These are phyloP conservation scores for Aspergillus flavus DNA, from an alignment of 2,329 filamentous ascomycete species.

Conservation along the genomic window DNA sequence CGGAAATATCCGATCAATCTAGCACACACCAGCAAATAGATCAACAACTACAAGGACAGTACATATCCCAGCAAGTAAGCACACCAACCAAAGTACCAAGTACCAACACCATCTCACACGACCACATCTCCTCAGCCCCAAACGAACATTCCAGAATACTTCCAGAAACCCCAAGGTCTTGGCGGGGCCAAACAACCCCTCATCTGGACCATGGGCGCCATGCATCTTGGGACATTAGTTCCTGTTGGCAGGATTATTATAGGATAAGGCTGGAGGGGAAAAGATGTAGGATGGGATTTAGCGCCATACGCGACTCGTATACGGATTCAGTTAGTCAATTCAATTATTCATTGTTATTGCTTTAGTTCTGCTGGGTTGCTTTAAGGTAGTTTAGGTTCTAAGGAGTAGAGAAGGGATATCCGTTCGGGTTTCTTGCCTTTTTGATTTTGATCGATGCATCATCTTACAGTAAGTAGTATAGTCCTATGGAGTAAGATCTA, in stretches of 20 bases:
- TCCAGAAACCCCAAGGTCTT: not conserved
- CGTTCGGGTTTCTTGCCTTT: not conserved
- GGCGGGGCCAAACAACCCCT: not conserved
- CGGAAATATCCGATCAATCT: no score
- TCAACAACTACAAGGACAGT: no score
- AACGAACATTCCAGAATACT: slow-evolving; percentile 9
- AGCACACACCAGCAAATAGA: no score
- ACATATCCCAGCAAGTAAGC: no score
- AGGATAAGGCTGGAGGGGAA: not conserved
- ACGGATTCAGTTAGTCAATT: not conserved
- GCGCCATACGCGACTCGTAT: not conserved
- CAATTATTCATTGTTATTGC: not conserved
- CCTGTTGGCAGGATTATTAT: not conserved
- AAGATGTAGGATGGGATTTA: not conserved
- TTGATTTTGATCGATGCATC: not conserved
- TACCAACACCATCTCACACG: no score
- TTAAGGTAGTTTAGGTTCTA: no score
- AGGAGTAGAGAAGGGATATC: not conserved
- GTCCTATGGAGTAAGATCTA: no score
- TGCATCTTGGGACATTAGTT: not conserved
- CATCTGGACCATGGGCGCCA: not conserved
- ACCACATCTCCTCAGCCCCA: no score
- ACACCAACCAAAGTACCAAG: no score
- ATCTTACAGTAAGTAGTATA: no score
- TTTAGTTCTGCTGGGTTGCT: no score